phyloP scores from a whole-genome alignment of 768 basidiomycete species.

The Amanita exitialis region DNA sequence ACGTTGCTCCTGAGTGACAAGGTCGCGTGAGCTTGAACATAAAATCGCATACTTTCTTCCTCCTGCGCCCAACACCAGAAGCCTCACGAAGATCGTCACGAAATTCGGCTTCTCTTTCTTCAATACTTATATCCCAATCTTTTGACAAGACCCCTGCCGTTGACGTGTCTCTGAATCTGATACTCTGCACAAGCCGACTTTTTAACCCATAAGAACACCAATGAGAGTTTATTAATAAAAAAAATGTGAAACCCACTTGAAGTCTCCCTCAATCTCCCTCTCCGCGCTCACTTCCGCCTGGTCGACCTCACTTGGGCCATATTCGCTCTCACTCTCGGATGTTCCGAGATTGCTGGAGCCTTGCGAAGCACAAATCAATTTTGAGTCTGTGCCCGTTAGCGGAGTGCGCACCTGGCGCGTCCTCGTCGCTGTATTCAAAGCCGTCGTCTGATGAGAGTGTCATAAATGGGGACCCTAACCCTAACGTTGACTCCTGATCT shows the following conservation, averaged over 20 bases:
- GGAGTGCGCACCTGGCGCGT: slow-evolving; percentile 10
- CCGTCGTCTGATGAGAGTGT: no score
- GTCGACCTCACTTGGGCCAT: slow-evolving; percentile 6
- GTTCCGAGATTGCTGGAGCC: slow-evolving; percentile 7
- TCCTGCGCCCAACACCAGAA: slow-evolving; percentile 57
- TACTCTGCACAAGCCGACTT: slow-evolving; percentile 62
- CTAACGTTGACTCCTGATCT: no score
- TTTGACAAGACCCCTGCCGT: slow-evolving; percentile 39
- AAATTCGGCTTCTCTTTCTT: slow-evolving; percentile 60
- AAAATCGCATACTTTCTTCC: slow-evolving; percentile 30
- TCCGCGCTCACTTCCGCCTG: slow-evolving; percentile 24
- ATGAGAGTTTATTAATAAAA: no score
- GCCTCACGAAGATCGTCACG: slow-evolving; percentile 66
- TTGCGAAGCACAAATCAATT: not conserved
- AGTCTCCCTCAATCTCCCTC: slow-evolving; percentile 15
- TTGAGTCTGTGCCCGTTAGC: not conserved
- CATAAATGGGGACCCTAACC: no score
- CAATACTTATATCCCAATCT: slow-evolving; percentile 68
- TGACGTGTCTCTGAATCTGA: slow-evolving; percentile 41
- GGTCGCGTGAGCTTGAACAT: not conserved
- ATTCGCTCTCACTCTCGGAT: slow-evolving; percentile 6
- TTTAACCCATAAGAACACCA: no score
- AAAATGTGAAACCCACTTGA: no score
- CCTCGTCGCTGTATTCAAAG: slow-evolving; percentile 7
- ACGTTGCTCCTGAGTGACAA: slow-evolving; percentile 3